Conservation (phyloP, 2,329 filamentous ascomycete genomes). For the Fusarium devonianum region DNA sequence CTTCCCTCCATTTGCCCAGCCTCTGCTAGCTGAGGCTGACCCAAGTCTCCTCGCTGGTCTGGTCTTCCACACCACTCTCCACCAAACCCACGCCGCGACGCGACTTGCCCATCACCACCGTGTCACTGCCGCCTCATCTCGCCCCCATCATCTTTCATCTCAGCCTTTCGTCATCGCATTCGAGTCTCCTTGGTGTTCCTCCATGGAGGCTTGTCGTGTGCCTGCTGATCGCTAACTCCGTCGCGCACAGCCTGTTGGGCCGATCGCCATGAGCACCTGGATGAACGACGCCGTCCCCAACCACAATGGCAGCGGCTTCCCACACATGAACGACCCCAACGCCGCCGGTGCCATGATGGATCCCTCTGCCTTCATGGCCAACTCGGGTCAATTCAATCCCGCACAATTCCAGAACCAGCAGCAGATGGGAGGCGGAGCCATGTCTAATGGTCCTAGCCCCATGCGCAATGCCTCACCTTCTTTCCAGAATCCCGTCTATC, state of each 20-base stretch:
- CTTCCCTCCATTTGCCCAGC: slow-evolving; percentile 21
- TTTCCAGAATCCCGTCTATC: slow-evolving; percentile 80
- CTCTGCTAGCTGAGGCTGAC: slow-evolving; percentile 31
- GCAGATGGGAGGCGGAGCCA: slow-evolving; percentile 62
- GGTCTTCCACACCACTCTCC: slow-evolving; percentile 48
- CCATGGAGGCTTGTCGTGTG: slow-evolving; percentile 52
- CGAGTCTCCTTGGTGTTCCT: slow-evolving; percentile 45
- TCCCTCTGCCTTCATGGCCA: slow-evolving; percentile 69
- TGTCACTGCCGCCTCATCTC: slow-evolving; percentile 58
- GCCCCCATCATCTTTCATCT: slow-evolving; percentile 47
- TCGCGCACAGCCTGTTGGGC: slow-evolving; percentile 53
- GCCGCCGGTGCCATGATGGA: slow-evolving; percentile 68
- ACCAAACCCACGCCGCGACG: slow-evolving; percentile 53
- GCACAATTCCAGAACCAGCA: slow-evolving; percentile 63
- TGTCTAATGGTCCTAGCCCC: slow-evolving; percentile 82
- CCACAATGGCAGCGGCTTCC: slow-evolving; percentile 74
- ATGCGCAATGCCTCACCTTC: slow-evolving; percentile 83
- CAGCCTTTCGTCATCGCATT: slow-evolving; percentile 43
- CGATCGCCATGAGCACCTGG: slow-evolving; percentile 73
- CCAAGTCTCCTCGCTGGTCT: slow-evolving; percentile 37
- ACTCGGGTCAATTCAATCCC: slow-evolving; percentile 66
- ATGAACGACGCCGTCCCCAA: slow-evolving; percentile 75
- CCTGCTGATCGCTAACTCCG: slow-evolving; percentile 56
- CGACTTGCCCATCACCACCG: slow-evolving; percentile 54
- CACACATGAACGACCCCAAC: slow-evolving; percentile 69